Percentiles rank a stretch among this genome's conserved stretches.
Evolutionary conservation across 768 basidiomycete species (phyloP).

Genomic region (Leccinum pellstonianum): DNA sequence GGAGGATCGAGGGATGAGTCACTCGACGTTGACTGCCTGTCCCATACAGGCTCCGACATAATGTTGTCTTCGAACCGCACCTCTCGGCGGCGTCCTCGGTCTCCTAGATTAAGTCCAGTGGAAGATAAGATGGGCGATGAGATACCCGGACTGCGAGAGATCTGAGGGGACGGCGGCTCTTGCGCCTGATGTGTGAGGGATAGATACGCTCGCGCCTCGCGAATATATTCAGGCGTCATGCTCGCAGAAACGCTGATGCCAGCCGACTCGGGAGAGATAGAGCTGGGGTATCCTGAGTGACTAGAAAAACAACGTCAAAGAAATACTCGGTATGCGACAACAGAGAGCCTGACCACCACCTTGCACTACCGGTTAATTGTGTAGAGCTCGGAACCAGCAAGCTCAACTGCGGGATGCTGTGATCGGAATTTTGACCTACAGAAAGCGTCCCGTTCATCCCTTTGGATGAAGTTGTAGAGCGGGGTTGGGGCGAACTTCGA

Average conservation of each 20-base stretch:
- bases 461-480: slow-evolving; percentile 11
- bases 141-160: slow-evolving; percentile 21
- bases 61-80: slow-evolving; percentile 36
- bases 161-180: slow-evolving; percentile 11
- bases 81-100: slow-evolving; percentile 31
- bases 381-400: slow-evolving; percentile 27
- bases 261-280: slow-evolving; percentile 35
- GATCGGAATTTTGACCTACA: slow-evolving; percentile 12
- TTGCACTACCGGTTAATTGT: slow-evolving; percentile 11
- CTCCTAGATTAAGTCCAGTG: slow-evolving; percentile 27
- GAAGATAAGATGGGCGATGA: slow-evolving; percentile 33
- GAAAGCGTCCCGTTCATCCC: slow-evolving; percentile 9
- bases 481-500: slow-evolving; percentile 9
- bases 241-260: slow-evolving; percentile 31
- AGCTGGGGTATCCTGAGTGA: slow-evolving; percentile 27
- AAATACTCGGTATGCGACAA: not conserved
- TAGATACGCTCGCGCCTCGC: slow-evolving; percentile 34
- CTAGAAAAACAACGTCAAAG: slow-evolving; percentile 15
- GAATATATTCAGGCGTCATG: slow-evolving; percentile 34
- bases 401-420: slow-evolving; percentile 25
- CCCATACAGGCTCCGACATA: slow-evolving; percentile 31
- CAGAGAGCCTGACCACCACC: slow-evolving; percentile 9
- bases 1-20: slow-evolving; percentile 30
- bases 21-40: slow-evolving; percentile 31
- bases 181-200: slow-evolving; percentile 28